These are phyloP conservation scores for Stemphylium vesicarium DNA, from an alignment of 2,329 filamentous ascomycete genomes.

Conservation along the genomic window DNA sequence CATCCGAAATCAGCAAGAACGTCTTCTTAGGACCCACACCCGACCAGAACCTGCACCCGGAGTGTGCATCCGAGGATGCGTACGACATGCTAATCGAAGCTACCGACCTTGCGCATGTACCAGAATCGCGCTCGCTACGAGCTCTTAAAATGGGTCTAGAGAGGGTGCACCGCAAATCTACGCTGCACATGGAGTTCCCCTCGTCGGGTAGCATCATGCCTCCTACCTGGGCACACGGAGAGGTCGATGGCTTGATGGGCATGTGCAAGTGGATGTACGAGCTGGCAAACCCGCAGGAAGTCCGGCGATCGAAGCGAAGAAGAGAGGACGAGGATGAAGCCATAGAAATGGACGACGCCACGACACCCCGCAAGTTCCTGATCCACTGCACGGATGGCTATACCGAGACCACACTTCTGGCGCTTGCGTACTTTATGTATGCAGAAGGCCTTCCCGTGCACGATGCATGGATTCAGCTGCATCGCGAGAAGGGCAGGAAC, in stretches of 20 bases:
- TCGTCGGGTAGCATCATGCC: conserved; percentile 92
- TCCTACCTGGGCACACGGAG: conserved; percentile 80
- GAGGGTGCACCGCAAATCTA: conserved; percentile 52
- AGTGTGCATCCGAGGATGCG: conserved; percentile 56
- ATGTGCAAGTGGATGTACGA: conserved; percentile 91
- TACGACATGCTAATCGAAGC: conserved; percentile 90
- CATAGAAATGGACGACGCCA: conserved; percentile 57
- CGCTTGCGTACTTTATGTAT: conserved; percentile 91
- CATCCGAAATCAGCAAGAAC: conserved; percentile 86
- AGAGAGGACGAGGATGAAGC: conserved; percentile 60
- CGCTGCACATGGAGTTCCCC: conserved; percentile 78
- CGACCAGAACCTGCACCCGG: conserved; percentile 62
- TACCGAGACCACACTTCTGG: conserved; percentile 89
- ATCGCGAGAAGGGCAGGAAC: conserved; percentile 81
- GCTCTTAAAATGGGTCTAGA: conserved; percentile 64
- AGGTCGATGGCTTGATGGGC: conserved; percentile 83
- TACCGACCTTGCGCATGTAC: conserved; percentile 80
- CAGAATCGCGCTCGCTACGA: conserved; percentile 70
- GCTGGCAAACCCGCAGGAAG: conserved; percentile 69
- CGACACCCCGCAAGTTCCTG: conserved; percentile 69
- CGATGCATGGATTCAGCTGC: conserved; percentile 85
- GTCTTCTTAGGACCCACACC: conserved; percentile 91
- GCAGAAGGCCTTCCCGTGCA: conserved; percentile 81
- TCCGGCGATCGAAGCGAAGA: conserved; percentile 51
- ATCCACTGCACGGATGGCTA: conserved; percentile 97